phyloP scores from a whole-genome alignment of 2,329 filamentous ascomycete genomes.

The Sporothrix sp. region DNA sequence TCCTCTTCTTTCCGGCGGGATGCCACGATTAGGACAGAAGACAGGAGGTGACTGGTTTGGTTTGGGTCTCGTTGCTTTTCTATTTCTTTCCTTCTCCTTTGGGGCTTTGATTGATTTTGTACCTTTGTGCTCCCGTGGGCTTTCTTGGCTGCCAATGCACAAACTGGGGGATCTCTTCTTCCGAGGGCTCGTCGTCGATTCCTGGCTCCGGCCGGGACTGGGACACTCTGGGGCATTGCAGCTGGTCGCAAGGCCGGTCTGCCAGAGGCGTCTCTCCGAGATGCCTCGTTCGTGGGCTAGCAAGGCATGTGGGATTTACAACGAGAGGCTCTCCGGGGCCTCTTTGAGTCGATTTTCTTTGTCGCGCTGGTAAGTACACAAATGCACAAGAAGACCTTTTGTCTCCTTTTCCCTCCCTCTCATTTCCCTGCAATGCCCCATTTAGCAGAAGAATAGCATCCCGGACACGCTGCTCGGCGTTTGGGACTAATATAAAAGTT shows the following conservation, averaged over 20 bases:
- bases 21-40: constrained; percentile 6
- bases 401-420: not conserved
- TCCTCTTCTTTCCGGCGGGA: not conserved
- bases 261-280: not conserved
- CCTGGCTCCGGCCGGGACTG: too few relatives aligned
- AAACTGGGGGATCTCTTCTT: not conserved
- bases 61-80: not conserved
- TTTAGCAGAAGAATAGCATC: not conserved
- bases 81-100: not conserved
- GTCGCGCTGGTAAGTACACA: constrained; percentile 14
- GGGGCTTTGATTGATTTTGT: not conserved
- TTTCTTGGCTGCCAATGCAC: not conserved
- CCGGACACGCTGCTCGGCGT: not conserved
- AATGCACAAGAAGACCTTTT: not conserved
- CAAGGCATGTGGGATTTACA: constrained; percentile 13
- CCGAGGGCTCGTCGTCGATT: not conserved
- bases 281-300: constrained; percentile 7
- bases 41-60: constrained; percentile 1
- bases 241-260: not conserved
- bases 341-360: constrained; percentile 4
- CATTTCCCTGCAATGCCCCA: not conserved
- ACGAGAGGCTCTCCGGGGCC: not conserved
- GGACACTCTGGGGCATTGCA: not conserved
- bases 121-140: not conserved
- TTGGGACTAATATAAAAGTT: not conserved